A percentile compares a stretch with the other conserved stretches of the same genome.
Evolutionary conservation across 257 asterid species (phyloP).

Genomic region (Buddleja alternifolia): DNA sequence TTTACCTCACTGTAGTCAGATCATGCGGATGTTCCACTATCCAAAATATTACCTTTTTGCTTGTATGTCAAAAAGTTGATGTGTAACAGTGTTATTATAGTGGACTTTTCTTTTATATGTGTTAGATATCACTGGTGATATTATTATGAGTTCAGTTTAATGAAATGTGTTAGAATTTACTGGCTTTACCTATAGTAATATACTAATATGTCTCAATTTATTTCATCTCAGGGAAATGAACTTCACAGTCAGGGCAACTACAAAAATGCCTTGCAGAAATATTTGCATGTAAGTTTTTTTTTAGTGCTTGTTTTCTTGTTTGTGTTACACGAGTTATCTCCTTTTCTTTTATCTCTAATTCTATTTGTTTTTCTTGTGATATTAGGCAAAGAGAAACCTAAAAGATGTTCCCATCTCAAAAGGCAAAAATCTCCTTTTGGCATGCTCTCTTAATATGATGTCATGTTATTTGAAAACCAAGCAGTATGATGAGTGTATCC

Average conservation of each 20-base stretch:
- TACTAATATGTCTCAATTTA: conserved; percentile 22
- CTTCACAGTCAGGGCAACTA: conserved; percentile 83
- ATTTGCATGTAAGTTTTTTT: conserved; percentile 67
- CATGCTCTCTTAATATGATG: conserved; percentile 95
- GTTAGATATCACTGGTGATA: too few relatives aligned
- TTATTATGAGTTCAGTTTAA: too few relatives aligned
- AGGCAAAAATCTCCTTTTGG: conserved; percentile 64
- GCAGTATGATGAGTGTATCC: conserved; percentile 74
- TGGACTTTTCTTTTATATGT: too few relatives aligned
- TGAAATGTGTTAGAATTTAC: neutral
- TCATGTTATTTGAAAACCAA: conserved; percentile 89
- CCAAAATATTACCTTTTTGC: conserved; percentile 4
- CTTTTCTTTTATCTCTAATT: conserved; percentile 17
- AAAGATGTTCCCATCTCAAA: conserved; percentile 65
- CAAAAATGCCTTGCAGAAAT: conserved; percentile 72
- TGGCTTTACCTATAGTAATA: conserved; percentile 16
- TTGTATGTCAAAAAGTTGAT: conserved; percentile 13
- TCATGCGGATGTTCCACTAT: conserved; percentile 9
- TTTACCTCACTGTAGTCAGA: neutral
- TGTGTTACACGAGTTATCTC: neutral
- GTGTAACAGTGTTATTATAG: neutral
- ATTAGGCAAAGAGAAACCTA: conserved; percentile 87
- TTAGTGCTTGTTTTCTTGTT: conserved; percentile 26
- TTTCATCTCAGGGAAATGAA: conserved; percentile 77
- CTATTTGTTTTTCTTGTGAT: neutral